A percentile compares a stretch with the other conserved stretches of the same genome.
These are phyloP conservation scores for Selaginella moellendorffii DNA, from an alignment of 75 land plant genomes.

Conservation along the genomic window DNA sequence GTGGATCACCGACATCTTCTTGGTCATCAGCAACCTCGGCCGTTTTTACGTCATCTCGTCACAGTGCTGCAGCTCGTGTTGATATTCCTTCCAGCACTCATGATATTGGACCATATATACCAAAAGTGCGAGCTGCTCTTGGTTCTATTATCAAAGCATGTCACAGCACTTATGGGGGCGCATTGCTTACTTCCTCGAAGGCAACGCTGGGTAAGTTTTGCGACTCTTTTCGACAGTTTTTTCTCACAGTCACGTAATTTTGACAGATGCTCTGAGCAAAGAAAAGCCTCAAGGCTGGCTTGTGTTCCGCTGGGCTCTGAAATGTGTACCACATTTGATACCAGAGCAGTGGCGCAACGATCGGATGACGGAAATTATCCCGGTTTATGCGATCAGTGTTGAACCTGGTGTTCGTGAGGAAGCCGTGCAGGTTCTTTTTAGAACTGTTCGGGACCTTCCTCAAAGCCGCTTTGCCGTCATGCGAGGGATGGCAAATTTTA, in stretches of 20 bases:
- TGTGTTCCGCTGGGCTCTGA: constrained; percentile 82
- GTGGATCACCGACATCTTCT: constrained; percentile 26
- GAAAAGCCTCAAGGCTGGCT: constrained; percentile 92
- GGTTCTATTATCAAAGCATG: constrained; percentile 74
- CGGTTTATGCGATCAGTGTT: constrained; percentile 85
- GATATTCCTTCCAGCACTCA: constrained; percentile 22
- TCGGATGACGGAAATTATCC: constrained; percentile 89
- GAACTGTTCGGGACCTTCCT: constrained; percentile 78
- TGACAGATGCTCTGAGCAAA: constrained; percentile 66
- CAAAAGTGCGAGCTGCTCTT: constrained; percentile 90
- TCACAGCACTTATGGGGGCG: constrained; percentile 58
- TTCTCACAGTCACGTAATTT: too few relatives aligned
- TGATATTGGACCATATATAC: constrained; percentile 78
- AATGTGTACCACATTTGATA: constrained; percentile 93
- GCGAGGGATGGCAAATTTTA: constrained; percentile 94
- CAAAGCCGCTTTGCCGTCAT: constrained; percentile 94
- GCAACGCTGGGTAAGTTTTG: constrained; percentile 47
- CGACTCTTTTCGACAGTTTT: too few relatives aligned
- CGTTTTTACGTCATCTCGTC: constrained; percentile 13
- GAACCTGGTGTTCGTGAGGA: constrained; percentile 99
- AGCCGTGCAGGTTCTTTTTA: constrained; percentile 85
- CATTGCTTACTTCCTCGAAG: constrained; percentile 75
- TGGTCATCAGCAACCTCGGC: constrained; percentile 29
- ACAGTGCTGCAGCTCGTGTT: constrained; percentile 11
- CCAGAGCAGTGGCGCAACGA: constrained; percentile 89